Percentiles rank a stretch among this genome's conserved stretches.
These are phyloP conservation scores for Azolla pinnata DNA, from an alignment of 75 land plant genomes.

Conservation along the genomic window DNA sequence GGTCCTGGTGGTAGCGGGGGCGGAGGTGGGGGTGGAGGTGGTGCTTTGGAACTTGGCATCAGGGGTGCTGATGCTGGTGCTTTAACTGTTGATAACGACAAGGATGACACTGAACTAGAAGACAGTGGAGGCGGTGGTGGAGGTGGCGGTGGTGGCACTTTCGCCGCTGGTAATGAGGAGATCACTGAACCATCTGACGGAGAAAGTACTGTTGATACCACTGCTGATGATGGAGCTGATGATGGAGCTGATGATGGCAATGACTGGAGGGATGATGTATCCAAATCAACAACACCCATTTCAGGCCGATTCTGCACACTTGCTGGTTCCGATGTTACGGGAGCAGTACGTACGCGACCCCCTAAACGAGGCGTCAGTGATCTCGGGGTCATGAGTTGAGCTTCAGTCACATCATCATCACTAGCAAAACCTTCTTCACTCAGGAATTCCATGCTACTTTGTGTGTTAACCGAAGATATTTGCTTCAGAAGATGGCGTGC, in stretches of 20 bases:
- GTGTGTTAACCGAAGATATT: constrained; percentile 28
- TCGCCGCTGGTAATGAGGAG: constrained; percentile 20
- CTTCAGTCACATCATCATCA: no score
- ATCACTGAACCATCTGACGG: no score
- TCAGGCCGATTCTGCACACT: no score
- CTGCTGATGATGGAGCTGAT: neutral
- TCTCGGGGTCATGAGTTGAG: no score
- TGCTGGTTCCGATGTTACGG: no score
- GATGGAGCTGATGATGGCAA: constrained; percentile 5
- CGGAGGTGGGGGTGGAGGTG: constrained; percentile 39
- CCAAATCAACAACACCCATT: neutral
- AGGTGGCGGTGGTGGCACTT: constrained; percentile 47
- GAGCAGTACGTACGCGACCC: no score
- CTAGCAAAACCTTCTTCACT: no score
- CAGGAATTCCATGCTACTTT: constrained; percentile 1
- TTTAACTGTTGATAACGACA: no score
- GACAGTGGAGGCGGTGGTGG: constrained; percentile 31
- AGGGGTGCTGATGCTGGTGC: constrained; percentile 45
- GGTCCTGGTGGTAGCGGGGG: constrained; percentile 34
- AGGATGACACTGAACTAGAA: no score
- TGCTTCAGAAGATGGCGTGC: constrained; percentile 57
- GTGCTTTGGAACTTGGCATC: constrained; percentile 24
- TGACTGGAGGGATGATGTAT: neutral
- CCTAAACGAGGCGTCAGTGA: no score
- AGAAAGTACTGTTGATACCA: neutral